Conservation (phyloP, 371 early-diverging fungal species). For the Actinomortierella wolfii region DNA sequence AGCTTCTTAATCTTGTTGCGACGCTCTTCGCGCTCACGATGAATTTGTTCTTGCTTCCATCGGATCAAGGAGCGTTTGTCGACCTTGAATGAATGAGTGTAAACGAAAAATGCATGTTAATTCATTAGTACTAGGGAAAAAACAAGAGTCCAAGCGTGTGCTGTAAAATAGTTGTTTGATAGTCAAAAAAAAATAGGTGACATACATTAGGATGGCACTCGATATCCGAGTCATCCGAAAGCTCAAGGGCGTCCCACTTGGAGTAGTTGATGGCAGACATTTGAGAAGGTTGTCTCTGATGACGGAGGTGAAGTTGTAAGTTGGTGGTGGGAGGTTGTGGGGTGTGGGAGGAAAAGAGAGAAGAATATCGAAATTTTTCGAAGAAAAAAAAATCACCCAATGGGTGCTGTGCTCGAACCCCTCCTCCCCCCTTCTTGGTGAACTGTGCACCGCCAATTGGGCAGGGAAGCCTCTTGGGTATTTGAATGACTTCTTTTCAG, state of each 20-base stretch:
- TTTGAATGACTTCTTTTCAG: too few relatives aligned
- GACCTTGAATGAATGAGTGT: conserved; percentile 12
- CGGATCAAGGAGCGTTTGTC: conserved; percentile 94
- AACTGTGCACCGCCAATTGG: too few relatives aligned
- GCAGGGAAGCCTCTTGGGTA: too few relatives aligned
- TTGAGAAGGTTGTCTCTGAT: background rate
- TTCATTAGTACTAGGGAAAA: too few relatives aligned
- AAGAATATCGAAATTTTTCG: background rate
- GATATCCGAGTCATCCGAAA: conserved; percentile 96
- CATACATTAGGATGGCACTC: conserved; percentile 93
- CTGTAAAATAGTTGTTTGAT: too few relatives aligned
- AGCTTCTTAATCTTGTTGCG: conserved; percentile 71
- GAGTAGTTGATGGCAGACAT: conserved; percentile 74
- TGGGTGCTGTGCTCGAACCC: too few relatives aligned
- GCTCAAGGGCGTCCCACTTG: conserved; percentile 96
- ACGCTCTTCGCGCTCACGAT: conserved; percentile 86
- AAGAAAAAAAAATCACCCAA: background rate
- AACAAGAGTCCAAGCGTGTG: background rate
- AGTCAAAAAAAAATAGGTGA: background rate
- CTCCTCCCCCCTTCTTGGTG: too few relatives aligned
- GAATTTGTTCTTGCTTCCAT: conserved; percentile 91
- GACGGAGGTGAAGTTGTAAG: background rate
- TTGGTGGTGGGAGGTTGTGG: background rate
- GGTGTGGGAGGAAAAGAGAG: background rate
- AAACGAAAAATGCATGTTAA: background rate